These are phyloP conservation scores for Beta macrorhiza DNA, from an alignment of 179 eudicot genomes.

Conservation along the genomic window DNA sequence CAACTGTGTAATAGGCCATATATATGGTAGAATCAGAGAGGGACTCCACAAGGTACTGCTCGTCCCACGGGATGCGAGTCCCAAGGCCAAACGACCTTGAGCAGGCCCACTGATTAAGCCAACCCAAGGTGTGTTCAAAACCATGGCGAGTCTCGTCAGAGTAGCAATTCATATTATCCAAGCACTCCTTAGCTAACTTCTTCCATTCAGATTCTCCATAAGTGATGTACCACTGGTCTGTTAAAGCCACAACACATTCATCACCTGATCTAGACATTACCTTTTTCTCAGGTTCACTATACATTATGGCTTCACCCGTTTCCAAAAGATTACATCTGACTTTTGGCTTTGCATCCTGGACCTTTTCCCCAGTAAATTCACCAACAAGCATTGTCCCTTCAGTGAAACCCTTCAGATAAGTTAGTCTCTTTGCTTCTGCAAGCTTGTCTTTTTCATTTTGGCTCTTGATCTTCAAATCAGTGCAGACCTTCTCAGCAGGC, in stretches of 20 bases:
- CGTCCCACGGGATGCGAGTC: slow-evolving; percentile 92
- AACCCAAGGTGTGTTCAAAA: slow-evolving; percentile 78
- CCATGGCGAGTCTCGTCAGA: slow-evolving; percentile 82
- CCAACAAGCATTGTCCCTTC: slow-evolving; percentile 78
- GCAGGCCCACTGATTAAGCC: slow-evolving; percentile 96
- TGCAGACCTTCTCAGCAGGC: slow-evolving; percentile 82
- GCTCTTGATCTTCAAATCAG: slow-evolving; percentile 77
- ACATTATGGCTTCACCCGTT: slow-evolving; percentile 59
- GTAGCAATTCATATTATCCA: slow-evolving; percentile 67
- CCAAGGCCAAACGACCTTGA: slow-evolving; percentile 87
- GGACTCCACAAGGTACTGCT: slow-evolving; percentile 78
- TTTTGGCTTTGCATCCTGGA: slow-evolving; percentile 71
- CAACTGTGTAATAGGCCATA: slow-evolving; percentile 89
- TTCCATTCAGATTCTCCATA: slow-evolving; percentile 76
- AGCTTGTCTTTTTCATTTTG: slow-evolving; percentile 88
- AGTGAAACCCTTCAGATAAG: slow-evolving; percentile 75
- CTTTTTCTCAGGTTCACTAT: slow-evolving; percentile 88
- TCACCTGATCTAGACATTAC: slow-evolving; percentile 95
- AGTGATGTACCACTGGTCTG: slow-evolving; percentile 86
- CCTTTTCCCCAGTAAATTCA: slow-evolving; percentile 66
- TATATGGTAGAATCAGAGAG: slow-evolving; percentile 87
- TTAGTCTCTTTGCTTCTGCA: slow-evolving; percentile 73
- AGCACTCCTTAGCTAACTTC: slow-evolving; percentile 65
- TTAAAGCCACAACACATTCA: slow-evolving; percentile 85
- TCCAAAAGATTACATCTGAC: slow-evolving; percentile 65